phyloP scores from a whole-genome alignment of 306 rosid genomes.

The Ochetophila trinervis region DNA sequence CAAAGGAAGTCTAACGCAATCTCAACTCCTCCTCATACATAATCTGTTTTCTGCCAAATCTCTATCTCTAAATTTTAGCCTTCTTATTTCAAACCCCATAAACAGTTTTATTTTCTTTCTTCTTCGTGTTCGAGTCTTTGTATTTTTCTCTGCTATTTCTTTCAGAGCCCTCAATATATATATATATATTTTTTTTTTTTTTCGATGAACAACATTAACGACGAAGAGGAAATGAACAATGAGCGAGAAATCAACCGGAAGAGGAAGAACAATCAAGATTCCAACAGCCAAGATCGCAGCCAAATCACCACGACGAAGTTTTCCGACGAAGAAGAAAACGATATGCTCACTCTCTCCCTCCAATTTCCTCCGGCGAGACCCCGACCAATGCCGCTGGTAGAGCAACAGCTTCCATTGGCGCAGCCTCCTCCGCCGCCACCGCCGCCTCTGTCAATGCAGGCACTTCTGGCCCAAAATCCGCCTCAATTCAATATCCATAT shows the following conservation, averaged over 20 bases:
- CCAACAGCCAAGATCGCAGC: background rate
- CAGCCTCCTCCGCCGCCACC: background rate
- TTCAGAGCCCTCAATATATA: no score
- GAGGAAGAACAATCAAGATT: conserved; percentile 7
- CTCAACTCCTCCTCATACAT: background rate
- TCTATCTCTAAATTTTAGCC: background rate
- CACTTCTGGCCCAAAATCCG: background rate
- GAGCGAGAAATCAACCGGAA: conserved; percentile 17
- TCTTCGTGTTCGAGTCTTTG: background rate
- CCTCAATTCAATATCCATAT: background rate
- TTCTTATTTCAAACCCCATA: conserved; percentile 2
- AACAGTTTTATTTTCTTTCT: background rate
- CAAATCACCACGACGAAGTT: background rate
- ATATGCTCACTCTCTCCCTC: conserved; percentile 12
- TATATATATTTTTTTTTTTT: background rate
- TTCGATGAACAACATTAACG: background rate
- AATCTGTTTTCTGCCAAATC: background rate
- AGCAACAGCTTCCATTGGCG: background rate
- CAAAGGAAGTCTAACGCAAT: conserved; percentile 1
- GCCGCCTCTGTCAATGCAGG: background rate
- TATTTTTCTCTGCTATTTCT: background rate
- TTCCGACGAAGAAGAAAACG: background rate
- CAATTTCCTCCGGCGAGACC: background rate
- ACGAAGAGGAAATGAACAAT: background rate
- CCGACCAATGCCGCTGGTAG: background rate